These are phyloP conservation scores for Ophidiomyces ophidiicola DNA, from an alignment of 2,329 filamentous ascomycete species.

Conservation along the genomic window DNA sequence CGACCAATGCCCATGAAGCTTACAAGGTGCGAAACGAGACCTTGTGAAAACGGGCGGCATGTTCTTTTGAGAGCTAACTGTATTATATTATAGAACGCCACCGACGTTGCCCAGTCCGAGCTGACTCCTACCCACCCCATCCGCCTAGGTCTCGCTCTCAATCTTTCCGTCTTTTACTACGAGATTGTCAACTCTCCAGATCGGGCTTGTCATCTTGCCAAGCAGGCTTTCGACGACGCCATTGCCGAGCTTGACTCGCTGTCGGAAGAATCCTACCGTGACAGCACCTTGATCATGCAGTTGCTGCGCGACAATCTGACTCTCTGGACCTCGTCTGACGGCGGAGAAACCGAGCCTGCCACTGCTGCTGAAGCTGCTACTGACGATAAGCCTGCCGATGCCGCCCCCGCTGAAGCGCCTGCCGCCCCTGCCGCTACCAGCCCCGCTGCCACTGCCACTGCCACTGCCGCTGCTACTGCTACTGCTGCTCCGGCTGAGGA, in stretches of 20 bases:
- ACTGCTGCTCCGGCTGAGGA: conserved; percentile 9
- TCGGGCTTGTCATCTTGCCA: conserved; percentile 93
- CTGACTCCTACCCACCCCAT: conserved; percentile 96
- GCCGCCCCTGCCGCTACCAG: conserved; percentile 8
- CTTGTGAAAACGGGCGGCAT: too few relatives aligned
- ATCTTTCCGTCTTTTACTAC: conserved; percentile 99
- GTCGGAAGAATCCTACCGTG: conserved; percentile 95
- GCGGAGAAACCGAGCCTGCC: conserved; percentile 52
- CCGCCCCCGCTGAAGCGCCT: conserved; percentile 14
- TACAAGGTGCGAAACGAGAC: conserved; percentile 69
- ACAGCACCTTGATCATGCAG: conserved; percentile 99
- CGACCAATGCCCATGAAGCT: conserved; percentile 78
- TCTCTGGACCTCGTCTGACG: conserved; percentile 93
- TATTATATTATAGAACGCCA: conserved; percentile 66
- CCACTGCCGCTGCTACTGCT: conserved; percentile 4
- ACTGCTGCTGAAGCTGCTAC: conserved; percentile 33
- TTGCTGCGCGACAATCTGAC: conserved; percentile 95
- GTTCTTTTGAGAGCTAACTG: too few relatives aligned
- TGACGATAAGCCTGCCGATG: conserved; percentile 33
- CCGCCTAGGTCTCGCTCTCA: conserved; percentile 89
- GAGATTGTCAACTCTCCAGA: conserved; percentile 98
- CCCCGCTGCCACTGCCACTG: conserved; percentile 3
- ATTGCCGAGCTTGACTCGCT: conserved; percentile 97
- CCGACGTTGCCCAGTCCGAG: conserved; percentile 95
- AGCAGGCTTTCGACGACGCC: conserved; percentile 97